Evolutionary conservation across 2,329 filamentous ascomycete genomes (phyloP).

Genomic region (Hawksworthiomyces lignivorus): DNA sequence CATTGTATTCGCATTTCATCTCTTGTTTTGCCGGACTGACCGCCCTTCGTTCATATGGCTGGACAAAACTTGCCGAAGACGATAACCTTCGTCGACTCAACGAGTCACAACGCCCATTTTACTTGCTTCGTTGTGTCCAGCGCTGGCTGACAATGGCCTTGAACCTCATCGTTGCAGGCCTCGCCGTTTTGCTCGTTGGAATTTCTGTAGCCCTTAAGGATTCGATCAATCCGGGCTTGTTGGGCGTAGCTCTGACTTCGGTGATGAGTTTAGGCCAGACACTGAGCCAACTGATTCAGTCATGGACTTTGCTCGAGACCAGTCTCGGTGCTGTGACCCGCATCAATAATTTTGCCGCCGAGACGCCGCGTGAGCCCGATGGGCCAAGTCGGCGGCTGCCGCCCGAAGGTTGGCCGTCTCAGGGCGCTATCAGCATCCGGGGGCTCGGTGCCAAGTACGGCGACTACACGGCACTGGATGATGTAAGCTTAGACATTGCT

Average conservation of each 20-base stretch:
- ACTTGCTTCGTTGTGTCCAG: slow-evolving; percentile 49
- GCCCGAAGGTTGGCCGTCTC: slow-evolving; percentile 5
- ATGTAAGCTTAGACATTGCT: slow-evolving; percentile 20
- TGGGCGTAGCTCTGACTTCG: slow-evolving; percentile 26
- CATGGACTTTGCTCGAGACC: slow-evolving; percentile 21
- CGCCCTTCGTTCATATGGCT: slow-evolving; percentile 48
- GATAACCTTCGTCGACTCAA: slow-evolving; percentile 42
- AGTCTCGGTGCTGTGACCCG: slow-evolving; percentile 21
- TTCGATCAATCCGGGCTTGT: slow-evolving; percentile 20
- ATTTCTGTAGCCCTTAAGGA: slow-evolving; percentile 26
- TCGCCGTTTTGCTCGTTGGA: slow-evolving; percentile 28
- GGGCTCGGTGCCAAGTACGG: slow-evolving; percentile 7
- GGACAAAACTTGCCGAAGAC: slow-evolving; percentile 35
- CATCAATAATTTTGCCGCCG: slow-evolving; percentile 10
- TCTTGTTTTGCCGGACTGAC: slow-evolving; percentile 39
- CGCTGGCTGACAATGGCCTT: slow-evolving; percentile 40
- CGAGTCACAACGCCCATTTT: slow-evolving; percentile 47
- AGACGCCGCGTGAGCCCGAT: slow-evolving; percentile 8
- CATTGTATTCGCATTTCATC: slow-evolving; percentile 37
- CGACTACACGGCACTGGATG: slow-evolving; percentile 14
- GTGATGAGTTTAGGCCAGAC: slow-evolving; percentile 19
- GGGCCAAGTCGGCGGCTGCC: slow-evolving; percentile 3
- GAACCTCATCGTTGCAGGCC: slow-evolving; percentile 27
- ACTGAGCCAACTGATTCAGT: slow-evolving; percentile 17
- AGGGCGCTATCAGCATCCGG: slow-evolving; percentile 4